phyloP scores from a whole-genome alignment of 768 basidiomycete species.

The Inosperma sp. region DNA sequence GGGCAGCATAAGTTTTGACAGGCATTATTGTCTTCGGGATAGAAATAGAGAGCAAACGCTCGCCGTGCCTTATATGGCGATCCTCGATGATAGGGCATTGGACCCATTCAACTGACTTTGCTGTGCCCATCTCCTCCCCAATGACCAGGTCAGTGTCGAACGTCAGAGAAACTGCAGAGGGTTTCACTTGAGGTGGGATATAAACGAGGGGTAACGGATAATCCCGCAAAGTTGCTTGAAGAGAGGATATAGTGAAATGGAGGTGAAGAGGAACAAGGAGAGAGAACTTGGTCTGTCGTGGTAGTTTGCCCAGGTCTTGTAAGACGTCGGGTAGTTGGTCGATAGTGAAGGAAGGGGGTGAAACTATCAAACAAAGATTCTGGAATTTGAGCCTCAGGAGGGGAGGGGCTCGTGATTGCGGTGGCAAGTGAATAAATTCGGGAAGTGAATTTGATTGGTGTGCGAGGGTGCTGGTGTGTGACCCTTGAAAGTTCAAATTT shows the following conservation, averaged over 20 bases:
- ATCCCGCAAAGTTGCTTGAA: slow-evolving; percentile 68
- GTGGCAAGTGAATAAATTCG: slow-evolving; percentile 41
- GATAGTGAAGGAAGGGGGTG: slow-evolving; percentile 54
- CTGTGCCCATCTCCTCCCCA: slow-evolving; percentile 78
- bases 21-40: slow-evolving; percentile 94
- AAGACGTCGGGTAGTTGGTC: slow-evolving; percentile 59
- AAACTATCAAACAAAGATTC: slow-evolving; percentile 52
- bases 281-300: slow-evolving; percentile 65
- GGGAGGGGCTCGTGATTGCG: slow-evolving; percentile 46
- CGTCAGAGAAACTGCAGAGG: slow-evolving; percentile 44
- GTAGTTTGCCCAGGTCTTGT: slow-evolving; percentile 59
- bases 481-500: slow-evolving; percentile 39
- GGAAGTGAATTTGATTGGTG: slow-evolving; percentile 32
- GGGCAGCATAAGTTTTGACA: slow-evolving; percentile 85
- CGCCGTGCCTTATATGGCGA: slow-evolving; percentile 47
- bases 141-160: slow-evolving; percentile 79
- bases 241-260: slow-evolving; percentile 56
- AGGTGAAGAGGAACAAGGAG: slow-evolving; percentile 82
- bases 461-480: slow-evolving; percentile 31
- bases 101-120: slow-evolving; percentile 66
- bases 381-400: slow-evolving; percentile 64
- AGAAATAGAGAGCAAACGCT: slow-evolving; percentile 49
- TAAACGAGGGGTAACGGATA: slow-evolving; percentile 85
- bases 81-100: slow-evolving; percentile 59
- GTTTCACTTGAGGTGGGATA: slow-evolving; percentile 49